Evolutionary conservation across 345 rosid species (phyloP).

Genomic region (Turnera subulata): DNA sequence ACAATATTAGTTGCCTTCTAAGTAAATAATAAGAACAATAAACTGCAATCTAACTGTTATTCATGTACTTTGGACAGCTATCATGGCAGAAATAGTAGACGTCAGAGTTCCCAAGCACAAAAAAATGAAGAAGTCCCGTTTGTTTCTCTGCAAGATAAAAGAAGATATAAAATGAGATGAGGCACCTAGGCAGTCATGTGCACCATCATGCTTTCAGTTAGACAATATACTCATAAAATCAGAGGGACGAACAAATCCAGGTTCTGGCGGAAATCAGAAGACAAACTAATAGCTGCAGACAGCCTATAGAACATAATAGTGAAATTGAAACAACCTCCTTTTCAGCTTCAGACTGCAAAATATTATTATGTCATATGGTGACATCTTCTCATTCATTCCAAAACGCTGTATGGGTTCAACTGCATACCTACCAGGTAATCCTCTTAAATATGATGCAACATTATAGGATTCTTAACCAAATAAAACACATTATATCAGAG

Average conservation of each 20-base stretch:
- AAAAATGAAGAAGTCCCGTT: conserved; percentile 80
- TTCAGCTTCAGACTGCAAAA: too few relatives aligned
- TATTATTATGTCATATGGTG: too few relatives aligned
- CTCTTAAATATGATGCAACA: too few relatives aligned
- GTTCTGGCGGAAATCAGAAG: too few relatives aligned
- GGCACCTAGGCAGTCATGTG: not conserved
- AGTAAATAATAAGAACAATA: not conserved
- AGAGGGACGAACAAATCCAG: too few relatives aligned
- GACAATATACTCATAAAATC: not conserved
- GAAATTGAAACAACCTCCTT: too few relatives aligned
- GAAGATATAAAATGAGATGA: not conserved
- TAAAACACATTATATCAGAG: not conserved
- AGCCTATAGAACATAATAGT: not conserved
- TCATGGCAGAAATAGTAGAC: conserved; percentile 42
- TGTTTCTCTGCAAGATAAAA: conserved; percentile 63
- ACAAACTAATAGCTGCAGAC: not conserved
- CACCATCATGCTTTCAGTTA: too few relatives aligned
- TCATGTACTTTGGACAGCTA: conserved; percentile 79
- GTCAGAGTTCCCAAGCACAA: conserved; percentile 60
- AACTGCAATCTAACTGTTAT: not conserved
- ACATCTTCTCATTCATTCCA: too few relatives aligned
- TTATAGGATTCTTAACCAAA: not conserved
- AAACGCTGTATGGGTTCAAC: too few relatives aligned
- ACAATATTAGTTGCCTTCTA: not conserved
- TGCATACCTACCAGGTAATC: too few relatives aligned